Evolutionary conservation across 768 basidiomycete genomes (phyloP).

Genomic region (Rhodocollybia butyracea): DNA sequence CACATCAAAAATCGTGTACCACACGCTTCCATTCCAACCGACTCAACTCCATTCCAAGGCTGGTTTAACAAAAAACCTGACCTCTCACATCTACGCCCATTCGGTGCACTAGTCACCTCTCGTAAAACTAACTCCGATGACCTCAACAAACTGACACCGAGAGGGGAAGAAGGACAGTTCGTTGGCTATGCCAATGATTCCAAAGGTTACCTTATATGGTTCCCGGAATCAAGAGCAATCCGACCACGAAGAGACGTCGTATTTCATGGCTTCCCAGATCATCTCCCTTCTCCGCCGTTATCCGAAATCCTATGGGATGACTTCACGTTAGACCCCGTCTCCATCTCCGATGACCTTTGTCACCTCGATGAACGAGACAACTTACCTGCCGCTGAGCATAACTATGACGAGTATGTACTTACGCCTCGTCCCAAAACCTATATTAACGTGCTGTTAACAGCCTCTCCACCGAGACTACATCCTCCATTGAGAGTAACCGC

Average conservation of each 20-base stretch:
- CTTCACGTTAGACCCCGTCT: not conserved
- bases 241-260: slow-evolving; percentile 4
- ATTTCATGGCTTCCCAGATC: not conserved
- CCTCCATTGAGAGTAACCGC: too few relatives aligned
- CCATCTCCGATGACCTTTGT: too few relatives aligned
- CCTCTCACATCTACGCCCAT: too few relatives aligned
- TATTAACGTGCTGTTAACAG: too few relatives aligned
- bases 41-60: too few relatives aligned
- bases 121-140: slow-evolving; percentile 8
- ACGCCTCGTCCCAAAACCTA: too few relatives aligned
- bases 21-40: too few relatives aligned
- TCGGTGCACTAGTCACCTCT: slow-evolving; percentile 11
- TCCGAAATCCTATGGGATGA: not conserved
- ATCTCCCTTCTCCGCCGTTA: not conserved
- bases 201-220: not conserved
- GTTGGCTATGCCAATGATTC: not conserved
- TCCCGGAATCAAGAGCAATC: slow-evolving; percentile 5
- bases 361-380: too few relatives aligned
- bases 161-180: slow-evolving; percentile 7
- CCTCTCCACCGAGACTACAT: too few relatives aligned
- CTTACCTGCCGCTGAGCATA: too few relatives aligned
- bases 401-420: too few relatives aligned
- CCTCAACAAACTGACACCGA: not conserved
- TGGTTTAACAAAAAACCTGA: too few relatives aligned
- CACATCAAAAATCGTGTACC: slow-evolving; percentile 5